Conservation (phyloP, 371 early-diverging fungal species). For the Mortierella sp. region DNA sequence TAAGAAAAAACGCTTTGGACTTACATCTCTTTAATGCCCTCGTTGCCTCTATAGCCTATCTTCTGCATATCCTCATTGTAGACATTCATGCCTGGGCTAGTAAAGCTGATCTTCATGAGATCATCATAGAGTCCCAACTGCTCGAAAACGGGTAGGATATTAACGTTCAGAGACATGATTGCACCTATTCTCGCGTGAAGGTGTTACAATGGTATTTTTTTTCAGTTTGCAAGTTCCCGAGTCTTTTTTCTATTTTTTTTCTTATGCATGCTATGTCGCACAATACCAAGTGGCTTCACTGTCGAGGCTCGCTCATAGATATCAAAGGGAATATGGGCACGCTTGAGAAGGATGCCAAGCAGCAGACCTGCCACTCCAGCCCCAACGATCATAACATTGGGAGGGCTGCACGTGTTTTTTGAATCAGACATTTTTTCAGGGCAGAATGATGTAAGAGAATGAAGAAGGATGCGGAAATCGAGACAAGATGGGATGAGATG, state of each 20-base stretch:
- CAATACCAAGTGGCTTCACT: slow-evolving; percentile 28
- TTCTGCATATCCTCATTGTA: slow-evolving; percentile 14
- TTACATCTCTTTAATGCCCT: slow-evolving; percentile 18
- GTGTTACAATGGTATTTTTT: too few relatives aligned
- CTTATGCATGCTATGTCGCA: background rate
- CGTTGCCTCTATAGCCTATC: slow-evolving; percentile 19
- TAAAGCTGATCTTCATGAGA: slow-evolving; percentile 25
- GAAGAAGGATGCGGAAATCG: background rate
- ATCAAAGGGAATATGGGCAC: slow-evolving; percentile 25
- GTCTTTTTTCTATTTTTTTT: too few relatives aligned
- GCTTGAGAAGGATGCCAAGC: slow-evolving; percentile 16
- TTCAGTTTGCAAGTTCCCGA: too few relatives aligned
- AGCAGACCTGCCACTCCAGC: slow-evolving; percentile 17
- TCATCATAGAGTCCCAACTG: slow-evolving; percentile 35
- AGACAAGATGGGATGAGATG: background rate
- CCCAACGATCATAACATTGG: slow-evolving; percentile 20
- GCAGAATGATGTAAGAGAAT: background rate
- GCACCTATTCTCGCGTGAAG: slow-evolving; percentile 8
- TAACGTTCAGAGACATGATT: slow-evolving; percentile 32
- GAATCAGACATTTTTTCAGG: slow-evolving; percentile 1
- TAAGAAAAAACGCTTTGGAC: background rate
- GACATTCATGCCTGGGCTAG: slow-evolving; percentile 23
- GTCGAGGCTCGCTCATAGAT: slow-evolving; percentile 28
- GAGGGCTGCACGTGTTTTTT: background rate
- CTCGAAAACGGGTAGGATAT: slow-evolving; percentile 33